Evolutionary conservation across 1,284 basidiomycete genomes (phyloP).

Genomic region (Malassezia furfur): DNA sequence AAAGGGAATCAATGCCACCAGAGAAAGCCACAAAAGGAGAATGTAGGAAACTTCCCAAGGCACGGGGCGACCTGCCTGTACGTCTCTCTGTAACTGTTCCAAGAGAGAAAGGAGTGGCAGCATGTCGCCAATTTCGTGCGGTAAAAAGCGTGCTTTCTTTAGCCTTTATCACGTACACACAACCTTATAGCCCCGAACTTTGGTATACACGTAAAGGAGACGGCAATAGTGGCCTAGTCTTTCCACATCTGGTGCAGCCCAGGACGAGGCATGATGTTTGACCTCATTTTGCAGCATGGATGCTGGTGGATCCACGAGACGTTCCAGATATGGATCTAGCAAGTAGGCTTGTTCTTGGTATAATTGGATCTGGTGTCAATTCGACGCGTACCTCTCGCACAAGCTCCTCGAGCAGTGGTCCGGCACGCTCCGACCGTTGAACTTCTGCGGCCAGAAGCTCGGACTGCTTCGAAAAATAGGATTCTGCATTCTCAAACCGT

Average conservation of each 20-base stretch:
- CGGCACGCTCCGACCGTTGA: background rate
- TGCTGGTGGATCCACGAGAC: conserved; percentile 68
- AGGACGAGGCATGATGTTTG: too few species aligned
- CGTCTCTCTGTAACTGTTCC: conserved; percentile 47
- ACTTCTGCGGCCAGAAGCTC: conserved; percentile 7
- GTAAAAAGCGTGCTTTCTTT: conserved; percentile 63
- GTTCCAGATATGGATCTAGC: conserved; percentile 86
- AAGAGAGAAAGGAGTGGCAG: conserved; percentile 64
- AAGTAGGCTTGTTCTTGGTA: conserved; percentile 83
- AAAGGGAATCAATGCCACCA: conserved; percentile 90
- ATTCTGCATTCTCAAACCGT: conserved; percentile 25
- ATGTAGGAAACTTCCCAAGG: conserved; percentile 75
- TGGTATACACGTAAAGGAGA: conserved; percentile 73
- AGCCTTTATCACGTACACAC: conserved; percentile 60
- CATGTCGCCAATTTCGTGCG: conserved; percentile 75
- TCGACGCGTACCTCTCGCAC: background rate
- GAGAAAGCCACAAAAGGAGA: conserved; percentile 79
- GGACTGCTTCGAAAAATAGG: conserved; percentile 21
- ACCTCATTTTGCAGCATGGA: conserved; percentile 26
- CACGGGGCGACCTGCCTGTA: background rate
- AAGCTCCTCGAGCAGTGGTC: background rate
- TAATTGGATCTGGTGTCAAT: conserved; percentile 54
- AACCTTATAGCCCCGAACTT: conserved; percentile 81
- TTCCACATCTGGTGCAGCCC: too few species aligned
- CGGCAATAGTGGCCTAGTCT: conserved; percentile 19